These are phyloP conservation scores for Stemphylium lycopersici DNA, from an alignment of 2,329 filamentous ascomycete genomes.

Conservation along the genomic window DNA sequence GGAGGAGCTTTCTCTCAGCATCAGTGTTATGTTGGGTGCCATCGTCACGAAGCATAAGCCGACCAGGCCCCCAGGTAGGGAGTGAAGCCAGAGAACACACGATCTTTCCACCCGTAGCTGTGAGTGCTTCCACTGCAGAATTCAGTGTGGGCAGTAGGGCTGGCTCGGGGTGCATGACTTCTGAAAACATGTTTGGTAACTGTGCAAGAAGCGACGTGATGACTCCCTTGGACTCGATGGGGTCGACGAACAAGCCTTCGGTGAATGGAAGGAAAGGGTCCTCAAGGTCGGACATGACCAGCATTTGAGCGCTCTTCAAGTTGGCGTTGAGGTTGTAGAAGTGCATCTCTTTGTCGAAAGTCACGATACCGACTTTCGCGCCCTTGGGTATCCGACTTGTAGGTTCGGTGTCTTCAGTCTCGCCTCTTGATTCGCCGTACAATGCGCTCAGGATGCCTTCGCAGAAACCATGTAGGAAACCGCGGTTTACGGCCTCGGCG, in stretches of 20 bases:
- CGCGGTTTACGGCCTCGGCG: slow-evolving; percentile 87
- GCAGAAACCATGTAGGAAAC: slow-evolving; percentile 88
- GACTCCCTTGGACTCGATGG: slow-evolving; percentile 83
- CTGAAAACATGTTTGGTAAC: slow-evolving; percentile 84
- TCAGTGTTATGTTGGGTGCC: slow-evolving; percentile 81
- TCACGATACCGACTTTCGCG: slow-evolving; percentile 90
- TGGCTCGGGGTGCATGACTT: slow-evolving; percentile 88
- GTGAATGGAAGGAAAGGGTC: slow-evolving; percentile 94
- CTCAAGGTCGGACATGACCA: slow-evolving; percentile 97
- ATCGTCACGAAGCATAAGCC: slow-evolving; percentile 84
- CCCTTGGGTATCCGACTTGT: slow-evolving; percentile 72
- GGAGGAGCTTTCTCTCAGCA: slow-evolving; percentile 88
- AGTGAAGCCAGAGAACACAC: slow-evolving; percentile 86
- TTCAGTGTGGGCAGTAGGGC: slow-evolving; percentile 84
- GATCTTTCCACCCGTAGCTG: slow-evolving; percentile 89
- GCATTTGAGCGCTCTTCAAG: slow-evolving; percentile 90
- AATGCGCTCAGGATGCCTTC: slow-evolving; percentile 84
- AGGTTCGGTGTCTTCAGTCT: slow-evolving; percentile 57
- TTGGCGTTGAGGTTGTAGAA: slow-evolving; percentile 91
- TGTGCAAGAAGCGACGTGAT: slow-evolving; percentile 86
- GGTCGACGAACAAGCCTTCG: slow-evolving; percentile 92
- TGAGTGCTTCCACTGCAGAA: slow-evolving; percentile 81
- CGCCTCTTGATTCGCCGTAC: slow-evolving; percentile 67
- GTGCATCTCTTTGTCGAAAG: slow-evolving; percentile 94
- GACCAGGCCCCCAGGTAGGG: slow-evolving; percentile 88